Base-by-base conservation (phyloP, 2,329 filamentous ascomycete species). In the Aspergillus awamori region DNA sequence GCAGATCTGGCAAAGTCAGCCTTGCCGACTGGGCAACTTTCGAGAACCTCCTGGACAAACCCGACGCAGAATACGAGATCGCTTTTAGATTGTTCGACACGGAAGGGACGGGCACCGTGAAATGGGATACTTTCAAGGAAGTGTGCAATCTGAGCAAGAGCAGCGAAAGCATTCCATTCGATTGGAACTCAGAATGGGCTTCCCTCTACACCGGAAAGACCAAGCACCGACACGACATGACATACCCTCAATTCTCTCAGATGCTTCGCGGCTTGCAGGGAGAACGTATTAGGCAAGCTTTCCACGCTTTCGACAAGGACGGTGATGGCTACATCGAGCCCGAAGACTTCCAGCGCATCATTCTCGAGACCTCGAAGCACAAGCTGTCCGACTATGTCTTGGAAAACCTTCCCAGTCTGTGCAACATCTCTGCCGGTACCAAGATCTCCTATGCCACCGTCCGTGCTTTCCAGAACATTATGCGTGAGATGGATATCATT, bases 361-460 rank as follows among this genome's bases (percentile, higher is more conserved):
- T 99, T 73, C 84, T 91, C 62, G 92, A 97, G 80, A 98, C 93
- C 1, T 88, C 93, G 15, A 89, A 87, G 72, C 95, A 99, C 83
- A 99, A 99, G 86, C 88, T 99, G 64, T 98, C 94, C 0, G 95
- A 99, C 79, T 93, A 99, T 77, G 83, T 99, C 45, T 84, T 99
- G 53, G 88, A 93, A 68, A 94, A 98, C 78, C 86, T 99, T 51
- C 88, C 91, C 65, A 95, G 93, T 0, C 86, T 99, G 43, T 98
- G 94, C 86, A 97, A 97, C 80, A 96, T 98, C 76, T 92, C 92
- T 7, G 84, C 89, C 36, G 89, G 92, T 64, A 95, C 88, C 82
- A 97, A 96, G 81, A 95, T 99, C 69, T 97, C 93, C 6, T 99
- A 99, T 75, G 93, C 95, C 76, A 97, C 96, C 74, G 95, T 99